phyloP scores from a whole-genome alignment of 2,329 filamentous ascomycete genomes.

The Talaromyces sp. region DNA sequence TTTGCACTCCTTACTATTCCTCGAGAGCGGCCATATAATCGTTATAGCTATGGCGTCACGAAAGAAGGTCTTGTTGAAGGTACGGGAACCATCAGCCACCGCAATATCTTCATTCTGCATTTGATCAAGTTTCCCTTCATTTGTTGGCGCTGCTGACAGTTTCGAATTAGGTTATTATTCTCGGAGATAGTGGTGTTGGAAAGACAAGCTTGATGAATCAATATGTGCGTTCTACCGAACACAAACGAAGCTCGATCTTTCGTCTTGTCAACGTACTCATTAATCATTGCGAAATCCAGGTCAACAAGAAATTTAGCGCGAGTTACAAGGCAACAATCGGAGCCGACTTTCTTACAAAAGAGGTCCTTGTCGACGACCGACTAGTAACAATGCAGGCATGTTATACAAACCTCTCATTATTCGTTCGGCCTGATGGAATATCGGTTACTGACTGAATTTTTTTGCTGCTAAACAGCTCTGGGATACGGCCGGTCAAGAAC shows the following conservation, averaged over 20 bases:
- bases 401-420: slow-evolving; percentile 1
- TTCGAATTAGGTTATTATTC: slow-evolving; percentile 80
- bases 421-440: background rate
- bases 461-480: slow-evolving; percentile 62
- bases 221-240: slow-evolving; percentile 69
- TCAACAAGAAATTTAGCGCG: slow-evolving; percentile 99
- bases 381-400: slow-evolving; percentile 95
- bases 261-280: slow-evolving; percentile 2
- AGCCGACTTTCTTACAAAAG: slow-evolving; percentile 96
- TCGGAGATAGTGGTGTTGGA: slow-evolving; percentile 96
- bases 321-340: slow-evolving; percentile 99
- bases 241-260: slow-evolving; percentile 15
- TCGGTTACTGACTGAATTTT: background rate
- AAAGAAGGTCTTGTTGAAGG: slow-evolving; percentile 90
- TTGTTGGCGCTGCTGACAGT: background rate
- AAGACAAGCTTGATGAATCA: slow-evolving; percentile 99
- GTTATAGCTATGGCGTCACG: slow-evolving; percentile 61
- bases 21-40: background rate
- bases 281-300: slow-evolving; percentile 50
- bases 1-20: background rate
- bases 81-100: slow-evolving; percentile 38
- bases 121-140: background rate
- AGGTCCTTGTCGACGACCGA: slow-evolving; percentile 93
- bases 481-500: slow-evolving; percentile 96
- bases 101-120: slow-evolving; percentile 12